These are phyloP conservation scores for Ananas comosus DNA, from an alignment of 176 grass and related monocot species.

Conservation along the genomic window DNA sequence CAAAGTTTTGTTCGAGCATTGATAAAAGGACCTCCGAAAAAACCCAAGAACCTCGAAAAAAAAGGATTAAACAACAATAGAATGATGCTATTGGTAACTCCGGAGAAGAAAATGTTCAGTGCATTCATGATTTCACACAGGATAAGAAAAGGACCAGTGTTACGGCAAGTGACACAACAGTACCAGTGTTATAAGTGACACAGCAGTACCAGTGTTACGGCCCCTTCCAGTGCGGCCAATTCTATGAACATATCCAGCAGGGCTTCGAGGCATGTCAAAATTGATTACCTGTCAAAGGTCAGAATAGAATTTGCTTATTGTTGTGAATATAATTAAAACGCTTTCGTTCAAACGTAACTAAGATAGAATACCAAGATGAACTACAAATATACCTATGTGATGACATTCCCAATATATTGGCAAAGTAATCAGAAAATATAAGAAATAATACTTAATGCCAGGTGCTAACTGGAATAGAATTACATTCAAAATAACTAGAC, in stretches of 20 bases:
- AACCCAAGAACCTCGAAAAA: too few species aligned
- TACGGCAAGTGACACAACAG: too few species aligned
- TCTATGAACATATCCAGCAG: conserved; percentile 88
- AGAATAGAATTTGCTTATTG: conserved; percentile 11
- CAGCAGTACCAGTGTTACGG: conserved; percentile 64
- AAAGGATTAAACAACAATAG: too few species aligned
- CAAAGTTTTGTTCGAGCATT: too few species aligned
- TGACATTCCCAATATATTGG: not conserved
- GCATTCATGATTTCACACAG: too few species aligned
- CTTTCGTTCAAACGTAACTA: not conserved
- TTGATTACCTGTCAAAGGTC: conserved; percentile 66
- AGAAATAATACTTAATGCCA: not conserved
- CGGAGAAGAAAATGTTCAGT: too few species aligned
- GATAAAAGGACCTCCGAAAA: too few species aligned
- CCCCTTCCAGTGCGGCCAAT: conserved; percentile 81
- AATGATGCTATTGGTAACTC: too few species aligned
- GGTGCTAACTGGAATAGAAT: not conserved
- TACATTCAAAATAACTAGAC: not conserved
- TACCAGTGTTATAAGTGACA: conserved; percentile 97
- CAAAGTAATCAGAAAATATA: not conserved
- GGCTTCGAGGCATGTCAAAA: conserved; percentile 73
- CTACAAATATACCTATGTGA: not conserved
- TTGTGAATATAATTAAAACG: not conserved
- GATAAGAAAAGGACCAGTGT: too few species aligned
- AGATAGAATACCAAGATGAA: not conserved